Base-by-base conservation (phyloP, 768 basidiomycete genomes). In the Phaeotremella fagi region DNA sequence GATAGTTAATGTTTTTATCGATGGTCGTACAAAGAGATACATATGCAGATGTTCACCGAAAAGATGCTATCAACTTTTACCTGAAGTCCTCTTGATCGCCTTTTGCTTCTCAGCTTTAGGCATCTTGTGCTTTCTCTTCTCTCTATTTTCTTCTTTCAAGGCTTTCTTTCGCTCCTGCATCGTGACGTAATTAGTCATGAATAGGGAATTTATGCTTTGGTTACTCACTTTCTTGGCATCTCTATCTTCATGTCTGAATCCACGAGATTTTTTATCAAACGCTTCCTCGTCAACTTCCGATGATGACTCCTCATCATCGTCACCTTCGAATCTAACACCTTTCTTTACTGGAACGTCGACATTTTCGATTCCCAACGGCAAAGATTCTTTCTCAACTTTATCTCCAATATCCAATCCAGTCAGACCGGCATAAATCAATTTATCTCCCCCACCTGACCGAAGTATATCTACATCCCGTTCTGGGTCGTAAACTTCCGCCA, bases 61-160 rank as follows among this genome's bases (percentile, higher is more conserved):
- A n/a, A n/a, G n/a, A n/a, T n/a, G 20, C 18, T 7, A 22, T 20
- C 22, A 41, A 7, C 18, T 22, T 18, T 41, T 41, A 11, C 38
- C 38, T 41, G 46, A 27, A 11, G 46, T 72, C 54, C 69, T 65
- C 60, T 89, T 95, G 63, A 97, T 80, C 59, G 81, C 82, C 36
- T 83, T 81, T 77, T 89, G 89, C 79, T 97, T 98, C 76, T 94
- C 90, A 36, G 86, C 83, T 71, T 98, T 98, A 42, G 92, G 88
- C 80, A 97, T 90, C 78, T 98, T 98, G 63, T 82, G 79, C 75
- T 90, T 89, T 64, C 94, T 80, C 73, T 82, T 87, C 77, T 95
- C 91, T 66, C 85, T 81, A 33, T 87, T 84, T 73, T 88, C 88
- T 50, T 84, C 85, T 72, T 97, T 97, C 24, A 81, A 82, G 3